Evolutionary conservation across 2,329 filamentous ascomycete species (phyloP).

Genomic region (Sclerotinia subarctica): DNA sequence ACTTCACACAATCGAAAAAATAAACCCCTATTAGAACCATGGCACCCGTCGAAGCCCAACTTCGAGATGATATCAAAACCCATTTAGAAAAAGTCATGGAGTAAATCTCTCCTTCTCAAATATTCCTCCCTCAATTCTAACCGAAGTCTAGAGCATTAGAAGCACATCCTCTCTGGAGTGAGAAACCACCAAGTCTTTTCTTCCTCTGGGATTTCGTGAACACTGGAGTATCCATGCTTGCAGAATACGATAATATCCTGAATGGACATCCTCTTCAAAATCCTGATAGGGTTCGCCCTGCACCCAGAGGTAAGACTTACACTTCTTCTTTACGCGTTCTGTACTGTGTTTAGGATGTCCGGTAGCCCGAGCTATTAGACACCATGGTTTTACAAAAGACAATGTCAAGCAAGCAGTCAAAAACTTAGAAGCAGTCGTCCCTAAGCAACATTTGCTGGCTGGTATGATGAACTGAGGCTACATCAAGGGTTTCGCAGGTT

Average conservation of each 20-base stretch:
- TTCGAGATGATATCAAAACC: constrained; percentile 15
- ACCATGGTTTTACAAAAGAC: not conserved
- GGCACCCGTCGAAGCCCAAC: constrained; percentile 6
- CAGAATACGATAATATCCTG: constrained; percentile 43
- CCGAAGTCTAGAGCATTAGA: constrained; percentile 25
- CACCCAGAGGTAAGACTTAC: constrained; percentile 20
- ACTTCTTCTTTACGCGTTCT: not conserved
- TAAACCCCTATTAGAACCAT: not conserved
- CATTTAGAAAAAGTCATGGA: constrained; percentile 2
- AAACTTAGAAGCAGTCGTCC: constrained; percentile 22
- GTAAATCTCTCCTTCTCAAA: not conserved
- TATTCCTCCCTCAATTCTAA: not conserved
- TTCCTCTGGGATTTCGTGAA: constrained; percentile 45
- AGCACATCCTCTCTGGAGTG: constrained; percentile 25
- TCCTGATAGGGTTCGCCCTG: constrained; percentile 40
- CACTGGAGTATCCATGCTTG: constrained; percentile 44
- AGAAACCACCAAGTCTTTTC: constrained; percentile 37
- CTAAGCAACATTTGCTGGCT: constrained; percentile 18
- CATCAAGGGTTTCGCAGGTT: too few relatives aligned
- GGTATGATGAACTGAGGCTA: not conserved
- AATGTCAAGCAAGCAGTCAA: constrained; percentile 26
- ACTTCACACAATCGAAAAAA: too few relatives aligned
- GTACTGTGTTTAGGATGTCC: not conserved
- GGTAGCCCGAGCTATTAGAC: too few relatives aligned
- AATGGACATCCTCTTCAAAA: constrained; percentile 38